Percentiles rank a stretch among this genome's conserved stretches.
Evolutionary conservation across 371 early-diverging fungal genomes (phyloP).

Genomic region (Fennellomyces sp.): DNA sequence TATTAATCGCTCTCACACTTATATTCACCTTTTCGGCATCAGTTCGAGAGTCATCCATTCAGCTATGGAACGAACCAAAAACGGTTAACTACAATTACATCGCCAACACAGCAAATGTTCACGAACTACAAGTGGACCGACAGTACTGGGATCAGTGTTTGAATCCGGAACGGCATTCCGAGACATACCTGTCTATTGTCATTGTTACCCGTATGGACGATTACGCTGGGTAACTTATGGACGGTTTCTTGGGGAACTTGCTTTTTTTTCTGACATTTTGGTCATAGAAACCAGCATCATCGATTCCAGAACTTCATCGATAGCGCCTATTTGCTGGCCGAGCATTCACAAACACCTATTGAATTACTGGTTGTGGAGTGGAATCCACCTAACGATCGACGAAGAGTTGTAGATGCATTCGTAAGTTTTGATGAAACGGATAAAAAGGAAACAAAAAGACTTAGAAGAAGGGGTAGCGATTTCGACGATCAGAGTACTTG

Average conservation of each 20-base stretch:
- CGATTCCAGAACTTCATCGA: slow-evolving; percentile 51
- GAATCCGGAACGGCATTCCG: slow-evolving; percentile 18
- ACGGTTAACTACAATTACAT: slow-evolving; percentile 2
- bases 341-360: slow-evolving; percentile 41
- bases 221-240: slow-evolving; percentile 50
- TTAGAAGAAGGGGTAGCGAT: slow-evolving; percentile 23
- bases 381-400: slow-evolving; percentile 41
- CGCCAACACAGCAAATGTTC: not conserved
- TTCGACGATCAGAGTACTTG: slow-evolving; percentile 40
- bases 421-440: slow-evolving; percentile 20
- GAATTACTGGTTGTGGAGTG: slow-evolving; percentile 49
- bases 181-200: slow-evolving; percentile 38
- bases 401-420: slow-evolving; percentile 40
- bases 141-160: slow-evolving; percentile 28
- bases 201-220: slow-evolving; percentile 54
- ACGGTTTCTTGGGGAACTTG: too few relatives aligned
- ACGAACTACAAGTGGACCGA: not conserved
- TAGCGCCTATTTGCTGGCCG: slow-evolving; percentile 41
- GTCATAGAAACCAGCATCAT: slow-evolving; percentile 49
- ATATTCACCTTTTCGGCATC: slow-evolving; percentile 12
- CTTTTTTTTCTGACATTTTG: not conserved
- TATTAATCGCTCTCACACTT: slow-evolving; percentile 4
- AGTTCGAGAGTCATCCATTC: slow-evolving; percentile 11
- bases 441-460: not conserved
- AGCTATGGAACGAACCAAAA: not conserved